Evolutionary conservation across 768 basidiomycete species (phyloP), one percentile per base, ranked within the genome.

Genomic region (Ephemerocybe angulata): DNA sequence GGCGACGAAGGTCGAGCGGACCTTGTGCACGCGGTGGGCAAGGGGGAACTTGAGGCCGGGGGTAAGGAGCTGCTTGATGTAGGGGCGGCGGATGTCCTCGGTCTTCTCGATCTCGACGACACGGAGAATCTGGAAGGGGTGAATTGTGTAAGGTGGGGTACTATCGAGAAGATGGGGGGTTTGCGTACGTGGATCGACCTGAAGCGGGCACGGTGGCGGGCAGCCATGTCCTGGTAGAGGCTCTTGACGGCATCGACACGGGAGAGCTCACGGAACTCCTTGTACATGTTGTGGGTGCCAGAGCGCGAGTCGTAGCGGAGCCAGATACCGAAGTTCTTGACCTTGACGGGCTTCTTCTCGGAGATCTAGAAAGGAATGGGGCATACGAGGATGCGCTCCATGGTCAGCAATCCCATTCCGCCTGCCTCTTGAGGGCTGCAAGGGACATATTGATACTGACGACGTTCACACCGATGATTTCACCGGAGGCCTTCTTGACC

Each of bases 251-350:
- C 96, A 70, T 92, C 95, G 57, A 92, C 87, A 61, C 97, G 88
- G 63, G 82, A 82, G 64, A 99, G 87, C 66, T 98, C 96, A 68
- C 94, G 92, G 89, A 92, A 98, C 75, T 92, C 90, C 85, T 95
- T 95, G 90, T 97, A 97, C 94, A 98, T 96, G 86, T 99, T 99
- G 87, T 98, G 97, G 43, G 97, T 99, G 60, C 97, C 97, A 50
- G 95, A 97, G 65, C 96, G 93, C 52, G 96, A 98, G 78, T 99
- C 97, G 76, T 99, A 99, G 65, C 96, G 90, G 71, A 99, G 76
- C 97, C 97, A 98, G 78, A 99, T 91, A 63, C 97, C 97, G 70
- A 99, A 98, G 88, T 97, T 98, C 85, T 99, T 98, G 74, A 98
- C 90, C 79, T 95, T 95, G 74, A 97, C 70, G 22, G 97, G 97